phyloP scores from a whole-genome alignment of 2,329 filamentous ascomycete species.

The Fusarium metavorans region DNA sequence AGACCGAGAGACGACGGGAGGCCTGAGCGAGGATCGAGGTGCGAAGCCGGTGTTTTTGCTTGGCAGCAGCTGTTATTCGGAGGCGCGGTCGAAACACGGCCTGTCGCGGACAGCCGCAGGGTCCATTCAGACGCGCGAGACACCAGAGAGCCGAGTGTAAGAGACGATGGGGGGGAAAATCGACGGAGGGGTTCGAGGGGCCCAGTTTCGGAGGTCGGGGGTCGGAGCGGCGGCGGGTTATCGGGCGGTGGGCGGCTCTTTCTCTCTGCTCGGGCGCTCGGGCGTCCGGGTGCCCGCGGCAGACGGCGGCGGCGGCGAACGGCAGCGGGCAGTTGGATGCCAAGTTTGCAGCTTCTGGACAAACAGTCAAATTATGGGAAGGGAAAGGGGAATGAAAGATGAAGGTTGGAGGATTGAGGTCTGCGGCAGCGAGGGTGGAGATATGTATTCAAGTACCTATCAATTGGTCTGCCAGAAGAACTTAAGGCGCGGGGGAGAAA shows the following conservation, averaged over 20 bases:
- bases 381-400: neutral
- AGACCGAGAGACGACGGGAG: slow-evolving; percentile 3
- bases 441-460: slow-evolving; percentile 18
- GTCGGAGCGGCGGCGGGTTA: slow-evolving; percentile 31
- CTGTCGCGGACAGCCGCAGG: slow-evolving; percentile 39
- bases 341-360: slow-evolving; percentile 3
- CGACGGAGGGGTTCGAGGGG: slow-evolving; percentile 22
- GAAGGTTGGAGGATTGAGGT: slow-evolving; percentile 30
- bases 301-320: slow-evolving; percentile 40
- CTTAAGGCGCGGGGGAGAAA: slow-evolving; percentile 16
- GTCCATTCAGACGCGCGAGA: slow-evolving; percentile 44
- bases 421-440: slow-evolving; percentile 27
- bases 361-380: slow-evolving; percentile 2
- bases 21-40: slow-evolving; percentile 12
- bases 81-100: slow-evolving; percentile 46
- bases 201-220: slow-evolving; percentile 37
- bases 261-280: slow-evolving; percentile 44
- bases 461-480: slow-evolving; percentile 20
- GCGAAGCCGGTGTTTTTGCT: slow-evolving; percentile 1
- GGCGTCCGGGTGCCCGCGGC: slow-evolving; percentile 45
- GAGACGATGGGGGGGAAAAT: slow-evolving; percentile 11
- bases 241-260: slow-evolving; percentile 39
- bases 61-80: slow-evolving; percentile 30
- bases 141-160: slow-evolving; percentile 33
- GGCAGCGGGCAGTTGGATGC: slow-evolving; percentile 18